Percentiles rank a stretch among this genome's conserved stretches.
phyloP scores from a whole-genome alignment of 202 grass and related monocot genomes.

The Zizania palustris region DNA sequence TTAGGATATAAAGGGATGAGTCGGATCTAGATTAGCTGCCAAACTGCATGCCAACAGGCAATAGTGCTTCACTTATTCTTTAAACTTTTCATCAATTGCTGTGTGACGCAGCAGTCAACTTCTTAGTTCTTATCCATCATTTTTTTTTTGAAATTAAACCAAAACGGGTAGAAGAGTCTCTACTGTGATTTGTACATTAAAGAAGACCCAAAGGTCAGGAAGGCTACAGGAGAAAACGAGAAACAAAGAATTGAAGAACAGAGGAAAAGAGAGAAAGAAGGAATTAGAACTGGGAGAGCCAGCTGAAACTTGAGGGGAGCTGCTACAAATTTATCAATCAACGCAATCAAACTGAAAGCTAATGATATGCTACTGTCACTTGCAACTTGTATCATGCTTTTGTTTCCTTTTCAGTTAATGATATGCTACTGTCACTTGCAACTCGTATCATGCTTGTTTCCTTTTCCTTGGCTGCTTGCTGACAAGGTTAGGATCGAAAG shows the following conservation, averaged over 20 bases:
- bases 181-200: no score
- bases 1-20: not conserved
- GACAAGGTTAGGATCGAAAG: not conserved
- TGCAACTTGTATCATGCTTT: not conserved
- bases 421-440: not conserved
- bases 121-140: not conserved
- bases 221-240: no score
- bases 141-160: no score
- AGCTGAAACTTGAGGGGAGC: not conserved
- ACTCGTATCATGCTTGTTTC: not conserved
- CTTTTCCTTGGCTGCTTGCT: not conserved
- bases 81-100: not conserved
- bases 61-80: constrained; percentile 5
- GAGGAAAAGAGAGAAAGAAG: no score
- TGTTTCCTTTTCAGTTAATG: not conserved
- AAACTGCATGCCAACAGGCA: not conserved
- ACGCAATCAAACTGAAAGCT: not conserved
- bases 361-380: not conserved
- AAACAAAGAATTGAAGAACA: no score
- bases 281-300: no score
- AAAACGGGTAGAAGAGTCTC: no score
- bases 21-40: not conserved
- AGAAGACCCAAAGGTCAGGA: no score
- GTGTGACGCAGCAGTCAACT: not conserved
- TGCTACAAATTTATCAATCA: constrained; percentile 10